phyloP scores from a whole-genome alignment of 768 basidiomycete species.

The Lentinula sp. region DNA sequence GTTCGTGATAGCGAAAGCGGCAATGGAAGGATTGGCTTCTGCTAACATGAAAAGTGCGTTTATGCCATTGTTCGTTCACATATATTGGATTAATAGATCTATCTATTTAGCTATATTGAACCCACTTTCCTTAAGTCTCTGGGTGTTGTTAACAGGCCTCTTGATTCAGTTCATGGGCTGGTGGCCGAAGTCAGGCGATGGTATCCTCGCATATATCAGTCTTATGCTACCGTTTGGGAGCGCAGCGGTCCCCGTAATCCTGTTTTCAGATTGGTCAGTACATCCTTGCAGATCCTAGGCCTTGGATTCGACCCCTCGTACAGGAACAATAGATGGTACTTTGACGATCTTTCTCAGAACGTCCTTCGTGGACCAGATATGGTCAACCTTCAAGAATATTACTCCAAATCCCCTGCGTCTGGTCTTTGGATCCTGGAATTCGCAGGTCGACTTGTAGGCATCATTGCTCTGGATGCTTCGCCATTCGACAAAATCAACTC shows the following conservation, averaged over 20 bases:
- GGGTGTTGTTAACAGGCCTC: constrained; percentile 52
- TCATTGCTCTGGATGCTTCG: constrained; percentile 67
- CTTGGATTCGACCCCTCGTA: neutral
- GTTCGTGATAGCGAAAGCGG: constrained; percentile 59
- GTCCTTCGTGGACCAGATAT: constrained; percentile 55
- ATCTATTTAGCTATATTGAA: constrained; percentile 36
- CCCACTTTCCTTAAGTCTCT: constrained; percentile 53
- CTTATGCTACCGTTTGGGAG: constrained; percentile 65
- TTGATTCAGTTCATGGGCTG: constrained; percentile 57
- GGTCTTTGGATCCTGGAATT: constrained; percentile 69
- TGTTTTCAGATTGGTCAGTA: constrained; percentile 63
- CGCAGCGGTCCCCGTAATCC: constrained; percentile 57
- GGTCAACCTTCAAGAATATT: constrained; percentile 43
- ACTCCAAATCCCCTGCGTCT: constrained; percentile 54
- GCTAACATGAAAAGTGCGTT: constrained; percentile 58
- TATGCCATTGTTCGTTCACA: neutral
- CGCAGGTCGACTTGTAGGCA: constrained; percentile 51
- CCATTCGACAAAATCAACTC: constrained; percentile 19
- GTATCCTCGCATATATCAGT: constrained; percentile 44
- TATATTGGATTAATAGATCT: neutral
- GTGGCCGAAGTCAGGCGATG: constrained; percentile 54
- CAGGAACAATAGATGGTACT: constrained; percentile 67
- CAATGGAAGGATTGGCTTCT: constrained; percentile 59
- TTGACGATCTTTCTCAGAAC: constrained; percentile 49
- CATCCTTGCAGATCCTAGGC: neutral